Conservation (phyloP, 2,329 filamentous ascomycete genomes). For the Colletotrichum cereale region DNA sequence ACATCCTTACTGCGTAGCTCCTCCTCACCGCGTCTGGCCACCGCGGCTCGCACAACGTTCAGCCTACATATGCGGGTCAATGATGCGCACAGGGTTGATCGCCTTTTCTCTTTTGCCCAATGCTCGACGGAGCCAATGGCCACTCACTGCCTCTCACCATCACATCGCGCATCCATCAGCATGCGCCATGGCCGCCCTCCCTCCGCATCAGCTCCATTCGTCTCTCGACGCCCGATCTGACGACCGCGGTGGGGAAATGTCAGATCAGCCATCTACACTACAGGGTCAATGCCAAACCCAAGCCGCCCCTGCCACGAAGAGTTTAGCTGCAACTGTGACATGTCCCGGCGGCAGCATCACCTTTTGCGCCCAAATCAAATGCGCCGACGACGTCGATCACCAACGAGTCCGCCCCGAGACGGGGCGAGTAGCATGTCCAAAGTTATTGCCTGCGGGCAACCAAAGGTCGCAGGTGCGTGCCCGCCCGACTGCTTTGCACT, state of each 20-base stretch:
- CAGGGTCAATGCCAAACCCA: constrained; percentile 27
- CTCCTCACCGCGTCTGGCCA: constrained; percentile 29
- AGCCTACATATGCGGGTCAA: constrained; percentile 36
- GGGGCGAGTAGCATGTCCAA: constrained; percentile 8
- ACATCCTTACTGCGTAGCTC: too few relatives aligned
- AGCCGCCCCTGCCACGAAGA: not conserved
- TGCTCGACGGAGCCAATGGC: constrained; percentile 25
- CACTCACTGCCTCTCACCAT: constrained; percentile 1
- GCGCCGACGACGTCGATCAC: constrained; percentile 16
- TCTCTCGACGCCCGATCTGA: constrained; percentile 9
- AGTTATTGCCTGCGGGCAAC: not conserved
- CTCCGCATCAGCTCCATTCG: constrained; percentile 21
- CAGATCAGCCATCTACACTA: constrained; percentile 36
- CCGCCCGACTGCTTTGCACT: not conserved
- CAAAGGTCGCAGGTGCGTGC: not conserved
- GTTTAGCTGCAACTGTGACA: constrained; percentile 18
- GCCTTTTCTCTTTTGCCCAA: constrained; percentile 17
- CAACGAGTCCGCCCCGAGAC: constrained; percentile 9
- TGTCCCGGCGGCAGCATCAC: constrained; percentile 3
- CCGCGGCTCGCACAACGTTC: constrained; percentile 34
- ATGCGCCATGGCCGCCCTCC: constrained; percentile 5
- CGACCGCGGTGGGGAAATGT: constrained; percentile 28
- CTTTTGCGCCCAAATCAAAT: constrained; percentile 13
- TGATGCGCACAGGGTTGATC: constrained; percentile 40
- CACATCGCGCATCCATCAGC: constrained; percentile 16